phyloP scores from a whole-genome alignment of 2,329 filamentous ascomycete species.

The Whalleya microplaca region DNA sequence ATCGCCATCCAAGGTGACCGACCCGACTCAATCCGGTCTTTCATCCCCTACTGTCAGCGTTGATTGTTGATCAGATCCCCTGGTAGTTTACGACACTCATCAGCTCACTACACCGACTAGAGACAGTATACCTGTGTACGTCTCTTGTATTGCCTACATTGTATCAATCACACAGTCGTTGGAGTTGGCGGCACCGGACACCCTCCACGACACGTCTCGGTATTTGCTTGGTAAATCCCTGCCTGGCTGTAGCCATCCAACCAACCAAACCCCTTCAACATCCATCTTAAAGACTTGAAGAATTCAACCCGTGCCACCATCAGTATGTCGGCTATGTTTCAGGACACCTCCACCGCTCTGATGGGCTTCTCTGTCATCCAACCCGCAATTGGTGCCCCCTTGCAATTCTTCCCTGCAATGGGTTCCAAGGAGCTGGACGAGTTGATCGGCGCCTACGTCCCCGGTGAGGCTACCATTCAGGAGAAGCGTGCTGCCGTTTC shows the following conservation, averaged over 20 bases:
- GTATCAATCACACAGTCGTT: not conserved
- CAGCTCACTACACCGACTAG: slow-evolving; percentile 2
- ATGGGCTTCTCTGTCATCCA: slow-evolving; percentile 65
- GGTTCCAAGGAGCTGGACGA: slow-evolving; percentile 63
- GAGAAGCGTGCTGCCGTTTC: slow-evolving; percentile 63
- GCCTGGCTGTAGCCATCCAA: slow-evolving; percentile 9
- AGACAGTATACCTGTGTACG: slow-evolving; percentile 4
- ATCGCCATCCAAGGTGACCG: slow-evolving; percentile 22
- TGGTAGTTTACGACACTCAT: slow-evolving; percentile 10
- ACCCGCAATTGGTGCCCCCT: slow-evolving; percentile 56
- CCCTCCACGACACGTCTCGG: slow-evolving; percentile 9
- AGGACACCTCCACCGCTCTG: slow-evolving; percentile 40
- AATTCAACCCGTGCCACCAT: slow-evolving; percentile 11
- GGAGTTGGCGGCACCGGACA: slow-evolving; percentile 24
- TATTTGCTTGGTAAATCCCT: slow-evolving; percentile 21
- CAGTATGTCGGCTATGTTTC: slow-evolving; percentile 42
- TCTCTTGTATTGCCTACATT: too few species aligned
- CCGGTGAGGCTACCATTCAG: slow-evolving; percentile 55
- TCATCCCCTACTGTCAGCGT: slow-evolving; percentile 3
- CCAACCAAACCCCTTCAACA: slow-evolving; percentile 14
- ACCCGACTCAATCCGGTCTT: slow-evolving; percentile 16
- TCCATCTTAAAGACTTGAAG: slow-evolving; percentile 22
- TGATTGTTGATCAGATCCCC: slow-evolving; percentile 5
- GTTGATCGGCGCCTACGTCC: slow-evolving; percentile 61
- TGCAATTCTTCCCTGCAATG: slow-evolving; percentile 70